phyloP scores from a whole-genome alignment of 2,329 filamentous ascomycete genomes.

The Aureobasidium subglaciale region DNA sequence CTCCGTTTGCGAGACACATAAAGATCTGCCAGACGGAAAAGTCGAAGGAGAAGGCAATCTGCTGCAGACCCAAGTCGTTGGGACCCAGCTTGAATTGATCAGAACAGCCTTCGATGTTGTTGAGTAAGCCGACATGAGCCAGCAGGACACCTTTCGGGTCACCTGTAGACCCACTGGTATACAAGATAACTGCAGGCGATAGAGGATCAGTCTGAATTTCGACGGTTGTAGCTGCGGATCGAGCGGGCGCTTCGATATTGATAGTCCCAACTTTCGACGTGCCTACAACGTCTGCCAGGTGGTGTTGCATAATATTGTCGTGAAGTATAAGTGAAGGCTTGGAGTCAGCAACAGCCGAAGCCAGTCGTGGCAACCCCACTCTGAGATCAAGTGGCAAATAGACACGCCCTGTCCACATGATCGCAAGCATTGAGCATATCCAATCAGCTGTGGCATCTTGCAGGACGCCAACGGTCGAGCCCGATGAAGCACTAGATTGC shows the following conservation, averaged over 20 bases:
- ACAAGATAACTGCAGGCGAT: constrained; percentile 27
- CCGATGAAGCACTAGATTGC: too few species aligned
- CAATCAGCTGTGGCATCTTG: constrained; percentile 23
- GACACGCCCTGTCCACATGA: constrained; percentile 31
- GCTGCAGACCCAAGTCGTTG: constrained; percentile 30
- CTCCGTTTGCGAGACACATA: constrained; percentile 32
- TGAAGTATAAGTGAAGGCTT: not conserved
- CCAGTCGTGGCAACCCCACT: constrained; percentile 15
- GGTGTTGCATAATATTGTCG: too few species aligned
- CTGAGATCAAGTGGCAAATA: constrained; percentile 35
- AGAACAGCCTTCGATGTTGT: constrained; percentile 20
- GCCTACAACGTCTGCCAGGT: too few species aligned
- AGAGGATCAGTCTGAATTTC: too few species aligned
- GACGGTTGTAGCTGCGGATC: too few species aligned
- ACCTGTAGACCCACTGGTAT: constrained; percentile 25
- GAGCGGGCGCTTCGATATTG: too few species aligned
- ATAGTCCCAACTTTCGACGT: too few species aligned
- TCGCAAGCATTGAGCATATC: constrained; percentile 36
- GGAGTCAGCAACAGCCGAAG: not conserved
- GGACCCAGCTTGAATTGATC: not conserved
- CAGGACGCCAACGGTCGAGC: not conserved
- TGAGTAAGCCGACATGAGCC: constrained; percentile 25
- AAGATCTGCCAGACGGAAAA: constrained; percentile 35
- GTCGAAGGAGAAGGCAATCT: constrained; percentile 37
- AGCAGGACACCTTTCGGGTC: constrained; percentile 38